Evolutionary conservation across 2,329 filamentous ascomycete genomes (phyloP).

Genomic region (Ustulina deusta): DNA sequence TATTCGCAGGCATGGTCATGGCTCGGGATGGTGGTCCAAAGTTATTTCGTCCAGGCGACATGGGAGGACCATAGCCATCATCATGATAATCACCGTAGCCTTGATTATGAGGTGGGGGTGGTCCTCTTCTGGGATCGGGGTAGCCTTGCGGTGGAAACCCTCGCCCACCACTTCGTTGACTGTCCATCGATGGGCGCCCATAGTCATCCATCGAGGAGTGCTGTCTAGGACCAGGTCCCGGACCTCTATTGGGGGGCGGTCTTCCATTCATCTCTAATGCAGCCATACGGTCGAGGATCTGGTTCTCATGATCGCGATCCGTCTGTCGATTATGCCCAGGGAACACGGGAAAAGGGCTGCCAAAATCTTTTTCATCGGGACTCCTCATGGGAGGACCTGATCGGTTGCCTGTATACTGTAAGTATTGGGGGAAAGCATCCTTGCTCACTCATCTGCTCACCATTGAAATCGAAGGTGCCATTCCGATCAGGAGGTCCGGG

Average conservation of each 20-base stretch:
- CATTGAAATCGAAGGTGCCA: slow-evolving; percentile 53
- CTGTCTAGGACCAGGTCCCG: slow-evolving; percentile 52
- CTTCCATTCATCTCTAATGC: slow-evolving; percentile 56
- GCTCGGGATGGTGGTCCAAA: slow-evolving; percentile 68
- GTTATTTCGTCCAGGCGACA: slow-evolving; percentile 54
- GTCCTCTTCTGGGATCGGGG: slow-evolving; percentile 53
- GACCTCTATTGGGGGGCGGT: slow-evolving; percentile 49
- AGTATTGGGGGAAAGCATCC: slow-evolving; percentile 29
- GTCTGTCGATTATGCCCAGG: slow-evolving; percentile 56
- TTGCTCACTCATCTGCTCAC: slow-evolving; percentile 40
- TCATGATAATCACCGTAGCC: slow-evolving; percentile 56
- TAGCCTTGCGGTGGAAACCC: slow-evolving; percentile 55
- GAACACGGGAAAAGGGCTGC: slow-evolving; percentile 58
- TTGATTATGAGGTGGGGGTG: slow-evolving; percentile 49
- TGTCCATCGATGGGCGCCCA: slow-evolving; percentile 53
- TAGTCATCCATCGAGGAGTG: slow-evolving; percentile 54
- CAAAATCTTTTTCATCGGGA: slow-evolving; percentile 53
- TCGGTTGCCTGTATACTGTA: slow-evolving; percentile 42
- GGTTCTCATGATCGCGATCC: slow-evolving; percentile 56
- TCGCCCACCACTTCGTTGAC: slow-evolving; percentile 49
- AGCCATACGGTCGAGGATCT: slow-evolving; percentile 58
- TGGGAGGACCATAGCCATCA: slow-evolving; percentile 53
- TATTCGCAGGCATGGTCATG: slow-evolving; percentile 70
- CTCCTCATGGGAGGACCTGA: slow-evolving; percentile 43
- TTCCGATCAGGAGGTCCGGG: slow-evolving; percentile 56